Base-by-base conservation (phyloP, 2,329 filamentous ascomycete genomes). In the Endoconidiophora polonica region DNA sequence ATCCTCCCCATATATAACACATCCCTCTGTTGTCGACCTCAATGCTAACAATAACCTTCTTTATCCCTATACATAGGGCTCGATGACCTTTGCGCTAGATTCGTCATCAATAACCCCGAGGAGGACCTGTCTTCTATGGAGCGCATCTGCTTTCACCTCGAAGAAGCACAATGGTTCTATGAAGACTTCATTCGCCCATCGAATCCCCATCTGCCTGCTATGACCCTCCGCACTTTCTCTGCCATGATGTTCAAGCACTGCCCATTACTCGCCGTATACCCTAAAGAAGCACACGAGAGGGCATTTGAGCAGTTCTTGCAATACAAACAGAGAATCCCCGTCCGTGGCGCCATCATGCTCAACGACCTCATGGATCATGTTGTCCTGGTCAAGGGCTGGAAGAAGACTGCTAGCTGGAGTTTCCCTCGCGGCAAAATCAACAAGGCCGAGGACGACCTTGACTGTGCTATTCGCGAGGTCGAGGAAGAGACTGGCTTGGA, bases 161-260 rank as follows among this genome's bases (percentile, higher is more conserved):
- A 98, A 66, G 93, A 98, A 67, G 91, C 91, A 59, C 93, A 98
- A 79, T 98, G 91, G 91, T 98, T 94, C 67, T 98, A 98, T 76
- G 91, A 98, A 71, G 91, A 98, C 66, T 98, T 98, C 63, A 86
- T 98, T 63, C 85, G 91, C 44, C 88, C 90, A 38, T 72, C 91
- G 56, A 84, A 95, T 65, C 81, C 87, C 48, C 74, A 74, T 38
- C 73, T 98, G 9, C 91, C 91, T 3, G 87, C 83, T 50, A 82
- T 96, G 72, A 78, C 80, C 43, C 74, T 98, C 33, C 81, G 85
- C 57, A 79, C 74, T 47, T 98, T 98, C 66, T 90, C 85, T 59
- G 72, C 94, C 53, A 78, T 82, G 58, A 93, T 98, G 58, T 95
- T 96, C 63, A 81, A 88, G 58, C 90, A 95, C 62, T 96, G 90